Percentiles rank a stretch among this genome's conserved stretches.
phyloP scores from a whole-genome alignment of 495 filamentous ascomycete genomes.

The Aspergillus nanangensis region DNA sequence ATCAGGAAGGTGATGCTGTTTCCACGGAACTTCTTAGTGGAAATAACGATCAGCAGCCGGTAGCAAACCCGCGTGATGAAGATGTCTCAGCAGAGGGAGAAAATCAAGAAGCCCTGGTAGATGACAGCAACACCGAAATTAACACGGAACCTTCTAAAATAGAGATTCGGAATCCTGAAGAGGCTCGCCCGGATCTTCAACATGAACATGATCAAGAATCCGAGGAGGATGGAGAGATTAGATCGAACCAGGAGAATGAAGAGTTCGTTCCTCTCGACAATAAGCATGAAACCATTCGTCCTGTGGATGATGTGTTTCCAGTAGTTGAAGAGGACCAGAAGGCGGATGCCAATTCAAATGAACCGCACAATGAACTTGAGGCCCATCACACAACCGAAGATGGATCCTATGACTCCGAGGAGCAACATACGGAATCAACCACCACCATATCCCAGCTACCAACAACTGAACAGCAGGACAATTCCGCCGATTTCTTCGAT shows the following conservation, averaged over 20 bases:
- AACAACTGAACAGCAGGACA: constrained; percentile 5
- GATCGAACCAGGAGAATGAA: not conserved
- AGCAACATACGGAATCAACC: constrained; percentile 27
- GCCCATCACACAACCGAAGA: constrained; percentile 6
- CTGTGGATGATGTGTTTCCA: no score
- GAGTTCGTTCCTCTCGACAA: no score
- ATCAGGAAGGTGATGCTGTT: constrained; percentile 23
- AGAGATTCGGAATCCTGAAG: not conserved
- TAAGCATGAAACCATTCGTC: no score
- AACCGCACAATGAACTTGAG: constrained; percentile 2
- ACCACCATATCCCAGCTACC: constrained; percentile 22
- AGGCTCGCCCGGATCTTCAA: constrained; percentile 6
- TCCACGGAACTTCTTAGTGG: constrained; percentile 15
- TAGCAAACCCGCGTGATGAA: constrained; percentile 11
- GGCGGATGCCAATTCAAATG: constrained; percentile 7
- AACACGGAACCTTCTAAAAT: not conserved
- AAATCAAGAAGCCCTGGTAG: not conserved
- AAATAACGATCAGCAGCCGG: constrained; percentile 6
- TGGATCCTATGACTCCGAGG: constrained; percentile 24
- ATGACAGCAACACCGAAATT: not conserved
- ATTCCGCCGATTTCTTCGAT: constrained; percentile 4
- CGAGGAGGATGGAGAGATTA: constrained; percentile 2
- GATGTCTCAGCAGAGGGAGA: not conserved
- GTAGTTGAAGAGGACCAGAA: not conserved
- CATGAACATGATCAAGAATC: constrained; percentile 2